These are phyloP conservation scores for Hanseniaspora valbyensis DNA, from an alignment of 805 yeast species.

Conservation along the genomic window DNA sequence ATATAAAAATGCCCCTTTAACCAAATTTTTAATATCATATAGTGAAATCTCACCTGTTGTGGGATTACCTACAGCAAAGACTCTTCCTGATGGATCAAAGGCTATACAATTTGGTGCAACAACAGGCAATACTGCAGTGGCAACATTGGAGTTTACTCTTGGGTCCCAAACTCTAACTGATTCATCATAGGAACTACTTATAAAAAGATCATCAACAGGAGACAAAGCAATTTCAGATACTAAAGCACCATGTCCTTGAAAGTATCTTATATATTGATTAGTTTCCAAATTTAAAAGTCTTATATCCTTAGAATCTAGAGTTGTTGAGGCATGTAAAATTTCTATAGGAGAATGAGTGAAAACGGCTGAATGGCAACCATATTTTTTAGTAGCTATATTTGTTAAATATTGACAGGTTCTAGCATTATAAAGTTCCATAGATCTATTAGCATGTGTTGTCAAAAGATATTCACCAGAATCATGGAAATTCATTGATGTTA, in stretches of 20 bases:
- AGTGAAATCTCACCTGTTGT: conserved; percentile 39
- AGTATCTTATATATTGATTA: conserved; percentile 72
- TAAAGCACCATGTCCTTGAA: conserved; percentile 71
- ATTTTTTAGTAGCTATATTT: conserved; percentile 72
- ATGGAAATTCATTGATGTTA: conserved; percentile 68
- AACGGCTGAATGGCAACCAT: conserved; percentile 78
- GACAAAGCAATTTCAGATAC: conserved; percentile 65
- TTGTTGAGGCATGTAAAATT: conserved; percentile 73
- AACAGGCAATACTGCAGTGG: conserved; percentile 47
- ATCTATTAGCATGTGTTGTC: conserved; percentile 69
- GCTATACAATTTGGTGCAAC: conserved; percentile 50
- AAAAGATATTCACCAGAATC: conserved; percentile 70
- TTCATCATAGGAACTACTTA: conserved; percentile 63
- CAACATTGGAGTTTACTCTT: conserved; percentile 43
- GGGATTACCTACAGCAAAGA: conserved; percentile 57
- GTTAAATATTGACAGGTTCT: conserved; percentile 55
- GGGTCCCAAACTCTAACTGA: conserved; percentile 84
- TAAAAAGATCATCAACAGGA: conserved; percentile 53
- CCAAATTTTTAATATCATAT: conserved; percentile 51
- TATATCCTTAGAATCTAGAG: conserved; percentile 57
- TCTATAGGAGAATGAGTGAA: conserved; percentile 66
- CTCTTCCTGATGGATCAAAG: conserved; percentile 74
- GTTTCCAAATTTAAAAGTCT: conserved; percentile 67
- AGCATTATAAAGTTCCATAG: conserved; percentile 75
- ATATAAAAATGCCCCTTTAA: conserved; percentile 44